Conservation (phyloP, 2,329 filamentous ascomycete genomes). For the Thelonectria blattea region DNA sequence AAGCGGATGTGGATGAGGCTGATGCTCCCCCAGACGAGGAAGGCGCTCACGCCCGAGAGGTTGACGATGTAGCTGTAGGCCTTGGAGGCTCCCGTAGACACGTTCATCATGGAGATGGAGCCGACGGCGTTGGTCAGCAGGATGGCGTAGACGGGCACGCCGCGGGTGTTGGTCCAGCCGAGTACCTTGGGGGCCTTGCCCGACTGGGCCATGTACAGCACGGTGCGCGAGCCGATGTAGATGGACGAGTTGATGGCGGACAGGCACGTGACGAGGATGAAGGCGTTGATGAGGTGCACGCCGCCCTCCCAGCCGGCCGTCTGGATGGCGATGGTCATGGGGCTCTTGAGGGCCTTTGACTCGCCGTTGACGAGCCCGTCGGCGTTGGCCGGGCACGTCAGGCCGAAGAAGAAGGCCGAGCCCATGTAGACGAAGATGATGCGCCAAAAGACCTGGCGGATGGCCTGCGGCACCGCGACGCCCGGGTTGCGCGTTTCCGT, state of each 20-base stretch:
- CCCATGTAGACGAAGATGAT: conserved; percentile 72
- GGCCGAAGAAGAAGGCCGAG: conserved; percentile 74
- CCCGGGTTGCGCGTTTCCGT: conserved; percentile 66
- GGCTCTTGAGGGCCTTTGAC: conserved; percentile 70
- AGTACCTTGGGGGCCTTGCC: conserved; percentile 74
- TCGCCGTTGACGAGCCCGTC: conserved; percentile 65
- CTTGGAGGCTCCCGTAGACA: conserved; percentile 68
- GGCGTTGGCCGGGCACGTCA: conserved; percentile 75
- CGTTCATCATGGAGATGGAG: conserved; percentile 76
- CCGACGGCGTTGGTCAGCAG: conserved; percentile 74
- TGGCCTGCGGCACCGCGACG: conserved; percentile 61
- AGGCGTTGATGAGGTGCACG: conserved; percentile 78
- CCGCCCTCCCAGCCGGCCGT: conserved; percentile 75
- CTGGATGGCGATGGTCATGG: conserved; percentile 76
- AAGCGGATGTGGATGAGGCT: conserved; percentile 76
- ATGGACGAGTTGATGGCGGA: conserved; percentile 77
- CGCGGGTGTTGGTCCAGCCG: conserved; percentile 69
- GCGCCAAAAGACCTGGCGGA: conserved; percentile 66
- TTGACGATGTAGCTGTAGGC: conserved; percentile 76
- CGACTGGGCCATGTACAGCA: conserved; percentile 78
- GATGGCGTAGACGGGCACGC: conserved; percentile 66
- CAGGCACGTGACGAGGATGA: conserved; percentile 76
- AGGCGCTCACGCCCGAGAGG: conserved; percentile 72
- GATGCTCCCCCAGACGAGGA: conserved; percentile 75
- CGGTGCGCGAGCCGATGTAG: conserved; percentile 76